Base-by-base conservation (phyloP, 2,329 filamentous ascomycete species). In the Penicillium sp. region DNA sequence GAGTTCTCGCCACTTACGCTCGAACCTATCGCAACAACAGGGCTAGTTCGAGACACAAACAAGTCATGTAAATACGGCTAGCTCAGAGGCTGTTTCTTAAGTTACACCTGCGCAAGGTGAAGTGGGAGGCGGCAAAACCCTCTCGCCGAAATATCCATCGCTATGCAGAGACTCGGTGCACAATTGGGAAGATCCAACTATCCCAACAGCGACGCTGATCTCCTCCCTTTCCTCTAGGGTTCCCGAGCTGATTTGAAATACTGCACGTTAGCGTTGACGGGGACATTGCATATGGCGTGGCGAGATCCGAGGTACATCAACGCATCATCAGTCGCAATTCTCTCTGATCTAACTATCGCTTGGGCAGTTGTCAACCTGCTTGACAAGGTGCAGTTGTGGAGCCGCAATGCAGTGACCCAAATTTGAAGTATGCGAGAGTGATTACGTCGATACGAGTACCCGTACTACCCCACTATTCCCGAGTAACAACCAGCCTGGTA, bases 161-260 rank as follows among this genome's bases (percentile, higher is more conserved):
- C 31, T 50, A 57, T 57, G 46, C 55, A 57, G 47, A 41, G 17
- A 8, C 55, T 44, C 26, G 15, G 29, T 8, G 46, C 55, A 50
- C n/a, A 44, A 50, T 9, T 26, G 35, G 13, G 11, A 41, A 17
- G 15, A 15, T 41, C 11, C 9, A 41, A 41, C 5, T 15, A 7
- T 38, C 31, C 7, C 26, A 26, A 15, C 7, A 26, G 26, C n/a
- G 45, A 17, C 46, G 55, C 55, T 48, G 55, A 57, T 57, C 55
- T 38, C 48, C 13, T 7, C 50, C 30, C 21, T 50, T 57, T 57
- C 46, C n/a, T 38, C 23, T 48, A 30, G 44, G 21, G 47, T 7
- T 11, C 21, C 48, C 56, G 48, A 35, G 53, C 56, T 52, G 56
- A 58, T 58, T 58, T 58, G 48, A 19, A 58, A 58, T 58, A 58